Base-by-base conservation (phyloP, 768 basidiomycete species). In the Baorangia bicolor region DNA sequence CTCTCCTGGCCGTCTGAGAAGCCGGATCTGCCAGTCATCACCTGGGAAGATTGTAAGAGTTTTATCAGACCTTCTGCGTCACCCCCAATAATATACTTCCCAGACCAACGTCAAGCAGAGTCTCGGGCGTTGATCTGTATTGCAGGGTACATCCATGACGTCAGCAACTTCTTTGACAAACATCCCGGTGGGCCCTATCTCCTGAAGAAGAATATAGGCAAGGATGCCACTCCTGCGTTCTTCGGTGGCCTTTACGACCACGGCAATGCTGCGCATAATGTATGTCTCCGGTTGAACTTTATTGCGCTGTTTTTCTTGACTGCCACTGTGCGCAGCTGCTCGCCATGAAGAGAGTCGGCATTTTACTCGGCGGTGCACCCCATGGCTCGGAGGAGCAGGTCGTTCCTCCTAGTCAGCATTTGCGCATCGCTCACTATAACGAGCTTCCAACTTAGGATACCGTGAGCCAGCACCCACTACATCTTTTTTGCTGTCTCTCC, bases 71-170 rank as follows among this genome's bases (percentile, higher is more conserved):
- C 5, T 35, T 31, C 2, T 28, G 28, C 7, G 28, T 13, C 35
- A 3, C 12, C 77, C 40, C 21, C 35, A n/a, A 31, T 49, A 1
- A 30, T 28, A 33, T 28, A 48, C 6, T 34, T 31, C 49, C 6
- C 53, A 89, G 87, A 86, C 82, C 86, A 89, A 69, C 84, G 87
- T 62, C 92, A 94, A 70, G 71, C 86, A 10, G 72, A 80, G 63
- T 87, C 84, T 64, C 85, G 93, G 16, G 87, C 91, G 20, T 76
- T 94, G n/a, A 82, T 94, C 51, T 84, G 92, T 61, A 79, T 96
- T 57, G 87, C 90, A 35, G 93, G 93, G 7, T 93, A 90, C 78
- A 94, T 96, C 56, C 92, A 94, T 71, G 92, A 94, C 55, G 85
- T 92, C 40, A 76, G 83, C 3, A 72, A 77, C 13, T 95, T 94